Percentiles rank a stretch among this genome's conserved stretches.
Evolutionary conservation across 2,329 filamentous ascomycete genomes (phyloP).

Genomic region (Lanzia echinophila): DNA sequence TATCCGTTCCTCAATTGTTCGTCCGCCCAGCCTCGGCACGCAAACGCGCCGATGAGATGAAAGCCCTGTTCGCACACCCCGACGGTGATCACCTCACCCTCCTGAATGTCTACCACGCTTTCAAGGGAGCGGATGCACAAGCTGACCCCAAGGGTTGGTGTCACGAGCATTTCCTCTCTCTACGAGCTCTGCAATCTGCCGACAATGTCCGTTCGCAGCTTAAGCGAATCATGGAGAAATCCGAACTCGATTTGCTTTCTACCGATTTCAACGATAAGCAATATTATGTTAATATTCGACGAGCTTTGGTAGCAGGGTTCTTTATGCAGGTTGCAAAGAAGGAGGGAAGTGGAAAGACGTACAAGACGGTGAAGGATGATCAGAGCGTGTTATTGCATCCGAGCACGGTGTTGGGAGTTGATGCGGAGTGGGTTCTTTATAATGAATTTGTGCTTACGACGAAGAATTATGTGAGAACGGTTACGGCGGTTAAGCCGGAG

Average conservation of each 20-base stretch:
- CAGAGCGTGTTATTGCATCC: slow-evolving; percentile 91
- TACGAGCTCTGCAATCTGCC: slow-evolving; percentile 80
- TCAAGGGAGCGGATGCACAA: slow-evolving; percentile 69
- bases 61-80: slow-evolving; percentile 81
- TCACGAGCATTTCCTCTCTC: slow-evolving; percentile 90
- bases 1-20: slow-evolving; percentile 93
- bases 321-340: slow-evolving; percentile 99
- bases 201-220: slow-evolving; percentile 92
- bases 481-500: slow-evolving; percentile 85
- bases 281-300: slow-evolving; percentile 96
- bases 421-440: slow-evolving; percentile 95
- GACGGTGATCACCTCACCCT: slow-evolving; percentile 95
- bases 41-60: slow-evolving; percentile 96
- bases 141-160: slow-evolving; percentile 84
- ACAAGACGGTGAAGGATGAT: slow-evolving; percentile 94
- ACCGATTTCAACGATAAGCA: slow-evolving; percentile 92
- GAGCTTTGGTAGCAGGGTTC: slow-evolving; percentile 87
- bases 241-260: slow-evolving; percentile 76
- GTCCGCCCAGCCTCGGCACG: slow-evolving; percentile 77
- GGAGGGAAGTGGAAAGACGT: slow-evolving; percentile 80
- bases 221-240: slow-evolving; percentile 92
- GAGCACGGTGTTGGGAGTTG: slow-evolving; percentile 78
- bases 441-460: slow-evolving; percentile 97
- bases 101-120: slow-evolving; percentile 96
- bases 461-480: slow-evolving; percentile 95